phyloP scores from a whole-genome alignment of 2,329 filamentous ascomycete species.

The Didymella keratinophila region DNA sequence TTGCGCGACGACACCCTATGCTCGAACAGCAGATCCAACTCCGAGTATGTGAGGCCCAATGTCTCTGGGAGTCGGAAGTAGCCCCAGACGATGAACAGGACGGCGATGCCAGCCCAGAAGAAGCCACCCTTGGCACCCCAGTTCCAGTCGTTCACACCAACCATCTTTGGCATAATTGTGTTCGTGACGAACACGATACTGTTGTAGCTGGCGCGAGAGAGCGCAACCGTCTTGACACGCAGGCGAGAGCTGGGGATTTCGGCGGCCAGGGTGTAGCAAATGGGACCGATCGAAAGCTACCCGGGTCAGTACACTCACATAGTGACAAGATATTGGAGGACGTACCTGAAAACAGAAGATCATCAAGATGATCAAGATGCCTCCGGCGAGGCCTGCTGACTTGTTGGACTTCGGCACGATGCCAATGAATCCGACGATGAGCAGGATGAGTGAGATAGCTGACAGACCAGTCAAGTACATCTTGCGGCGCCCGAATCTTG shows the following conservation, averaged over 20 bases:
- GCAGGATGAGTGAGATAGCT: constrained; percentile 31
- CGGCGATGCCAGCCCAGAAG: constrained; percentile 34
- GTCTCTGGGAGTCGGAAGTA: constrained; percentile 37
- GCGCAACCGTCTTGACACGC: constrained; percentile 87
- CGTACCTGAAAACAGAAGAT: constrained; percentile 38
- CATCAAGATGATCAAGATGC: constrained; percentile 36
- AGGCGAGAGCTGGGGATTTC: constrained; percentile 82
- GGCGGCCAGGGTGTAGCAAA: constrained; percentile 84
- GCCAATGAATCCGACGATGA: constrained; percentile 74
- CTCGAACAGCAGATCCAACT: constrained; percentile 35
- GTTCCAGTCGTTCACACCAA: constrained; percentile 36
- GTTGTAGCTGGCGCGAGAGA: constrained; percentile 64
- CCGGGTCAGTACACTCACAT: constrained; percentile 26
- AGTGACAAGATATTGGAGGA: neutral
- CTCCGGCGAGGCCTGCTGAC: constrained; percentile 53
- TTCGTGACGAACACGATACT: constrained; percentile 35
- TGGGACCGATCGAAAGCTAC: constrained; percentile 76
- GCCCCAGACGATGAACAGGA: constrained; percentile 32
- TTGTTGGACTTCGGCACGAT: constrained; percentile 55
- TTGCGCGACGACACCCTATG: constrained; percentile 36
- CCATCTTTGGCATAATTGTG: constrained; percentile 37
- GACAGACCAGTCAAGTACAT: constrained; percentile 72
- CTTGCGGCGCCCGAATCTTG: constrained; percentile 74
- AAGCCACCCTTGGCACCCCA: constrained; percentile 37
- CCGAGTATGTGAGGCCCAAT: constrained; percentile 32